Conservation (phyloP, 345 rosid species). For the Cardamine resedifolia region DNA sequence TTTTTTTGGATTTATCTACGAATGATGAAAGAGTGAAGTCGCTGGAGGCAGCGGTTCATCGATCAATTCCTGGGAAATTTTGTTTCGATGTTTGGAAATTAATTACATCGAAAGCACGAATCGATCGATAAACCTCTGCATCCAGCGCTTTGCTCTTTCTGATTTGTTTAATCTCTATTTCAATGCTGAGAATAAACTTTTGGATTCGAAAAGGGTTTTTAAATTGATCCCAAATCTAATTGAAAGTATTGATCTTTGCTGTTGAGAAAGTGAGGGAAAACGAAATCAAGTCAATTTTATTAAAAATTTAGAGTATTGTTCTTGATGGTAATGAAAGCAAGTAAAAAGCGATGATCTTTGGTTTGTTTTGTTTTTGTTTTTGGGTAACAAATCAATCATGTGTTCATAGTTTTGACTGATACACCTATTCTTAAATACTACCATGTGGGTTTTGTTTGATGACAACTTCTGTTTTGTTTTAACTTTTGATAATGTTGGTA, state of each 20-base stretch:
- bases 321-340: neutral
- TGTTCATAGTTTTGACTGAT: conserved; percentile 4
- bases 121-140: conserved; percentile 99
- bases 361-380: conserved; percentile 8
- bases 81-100: conserved; percentile 24
- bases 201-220: neutral
- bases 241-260: conserved; percentile 1
- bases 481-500: neutral
- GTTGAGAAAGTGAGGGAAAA: neutral
- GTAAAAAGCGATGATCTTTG: neutral
- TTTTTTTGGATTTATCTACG: neutral
- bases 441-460: conserved; percentile 4
- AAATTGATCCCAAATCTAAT: neutral
- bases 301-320: neutral
- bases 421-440: neutral
- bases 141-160: conserved; percentile 59
- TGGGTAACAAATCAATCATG: neutral
- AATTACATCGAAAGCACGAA: conserved; percentile 51
- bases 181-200: conserved; percentile 7
- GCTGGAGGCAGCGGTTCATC: conserved; percentile 99
- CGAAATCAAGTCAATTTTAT: neutral
- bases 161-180: neutral
- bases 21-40: conserved; percentile 43
- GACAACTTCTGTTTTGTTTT: neutral
- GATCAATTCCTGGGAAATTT: conserved; percentile 79